A percentile compares a stretch with the other conserved stretches of the same genome.
Evolutionary conservation across 2,329 filamentous ascomycete genomes (phyloP).

Genomic region (Cytospora piceae): DNA sequence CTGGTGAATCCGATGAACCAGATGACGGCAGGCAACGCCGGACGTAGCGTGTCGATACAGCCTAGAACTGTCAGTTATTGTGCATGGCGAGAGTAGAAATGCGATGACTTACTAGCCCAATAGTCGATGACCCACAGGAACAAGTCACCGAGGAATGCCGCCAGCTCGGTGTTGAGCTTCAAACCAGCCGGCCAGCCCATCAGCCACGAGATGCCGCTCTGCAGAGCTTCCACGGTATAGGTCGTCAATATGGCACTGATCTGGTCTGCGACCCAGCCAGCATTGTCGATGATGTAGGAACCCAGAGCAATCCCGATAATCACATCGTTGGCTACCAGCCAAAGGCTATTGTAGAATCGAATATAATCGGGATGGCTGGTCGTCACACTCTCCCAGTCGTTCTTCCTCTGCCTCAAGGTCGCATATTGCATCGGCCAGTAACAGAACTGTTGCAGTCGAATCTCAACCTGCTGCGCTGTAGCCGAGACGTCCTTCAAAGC

Average conservation of each 20-base stretch:
- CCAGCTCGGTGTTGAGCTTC: constrained; percentile 93
- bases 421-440: constrained; percentile 98
- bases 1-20: constrained; percentile 93
- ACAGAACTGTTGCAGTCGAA: constrained; percentile 95
- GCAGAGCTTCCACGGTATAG: constrained; percentile 88
- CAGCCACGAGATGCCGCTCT: constrained; percentile 89
- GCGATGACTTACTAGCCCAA: constrained; percentile 73
- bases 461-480: constrained; percentile 96
- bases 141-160: constrained; percentile 89
- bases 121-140: constrained; percentile 99
- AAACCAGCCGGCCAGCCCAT: constrained; percentile 95
- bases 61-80: constrained; percentile 49
- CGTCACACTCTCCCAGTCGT: constrained; percentile 94
- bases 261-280: constrained; percentile 77
- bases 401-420: constrained; percentile 84
- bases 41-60: constrained; percentile 77
- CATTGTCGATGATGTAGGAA: constrained; percentile 96
- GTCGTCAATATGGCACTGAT: constrained; percentile 75
- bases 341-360: constrained; percentile 96
- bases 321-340: constrained; percentile 97
- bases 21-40: constrained; percentile 82
- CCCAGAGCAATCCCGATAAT: constrained; percentile 97
- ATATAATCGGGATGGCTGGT: constrained; percentile 98
- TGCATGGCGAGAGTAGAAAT: background rate
- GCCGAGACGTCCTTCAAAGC: constrained; percentile 95